Base-by-base conservation (phyloP, 208 protist species). In the Angomonas deanei region DNA sequence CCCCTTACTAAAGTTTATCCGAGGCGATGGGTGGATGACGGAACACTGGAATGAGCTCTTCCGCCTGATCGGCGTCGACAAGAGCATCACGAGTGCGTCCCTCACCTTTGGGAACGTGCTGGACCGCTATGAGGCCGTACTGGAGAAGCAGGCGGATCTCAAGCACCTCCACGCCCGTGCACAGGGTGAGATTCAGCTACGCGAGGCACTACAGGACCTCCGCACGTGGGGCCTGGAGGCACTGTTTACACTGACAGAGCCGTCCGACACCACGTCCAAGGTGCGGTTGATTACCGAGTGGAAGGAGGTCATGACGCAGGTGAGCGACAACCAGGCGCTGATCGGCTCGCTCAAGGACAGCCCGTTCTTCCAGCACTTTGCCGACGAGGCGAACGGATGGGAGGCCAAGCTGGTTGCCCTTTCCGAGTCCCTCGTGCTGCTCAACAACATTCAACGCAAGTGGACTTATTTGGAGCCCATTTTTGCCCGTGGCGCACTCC, bases 401-500 rank as follows among this genome's bases (percentile, higher is more conserved):
- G 94, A 98, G 75, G 32, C 66, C 11, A 97, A 97, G 72, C 80
- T 99, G 13, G 55, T 80, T 8, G 66, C 83, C 0, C 77, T 99
- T 1, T 80, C 84, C 31, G 77, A 90, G 33, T 80, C 80, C 19
- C 78, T 99, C 3, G 57, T 74, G 11, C 58, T 87, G 47, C 83
- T 99, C 34, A 98, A 98, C 69, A 75, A 59, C 42, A 97, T 99
- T 67, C 98, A 99, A 85, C 87, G 97, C 34, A 95, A 94, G 61
- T 99, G 97, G 97, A 85, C 98, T 4, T 99, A 99, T 79, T 78
- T 99, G 26, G 97, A 99, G 90, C 98, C 98, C 46, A 98, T 99
- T 72, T 99, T 99, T 68, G 84, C 82, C 1, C 88, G 94, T 34
- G 97, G 97, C 27, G 93, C 97, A 2, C 74, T 99, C 11, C 98